These are phyloP conservation scores for Colletotrichum nymphaeae DNA, from an alignment of 2,329 filamentous ascomycete genomes.

Conservation along the genomic window DNA sequence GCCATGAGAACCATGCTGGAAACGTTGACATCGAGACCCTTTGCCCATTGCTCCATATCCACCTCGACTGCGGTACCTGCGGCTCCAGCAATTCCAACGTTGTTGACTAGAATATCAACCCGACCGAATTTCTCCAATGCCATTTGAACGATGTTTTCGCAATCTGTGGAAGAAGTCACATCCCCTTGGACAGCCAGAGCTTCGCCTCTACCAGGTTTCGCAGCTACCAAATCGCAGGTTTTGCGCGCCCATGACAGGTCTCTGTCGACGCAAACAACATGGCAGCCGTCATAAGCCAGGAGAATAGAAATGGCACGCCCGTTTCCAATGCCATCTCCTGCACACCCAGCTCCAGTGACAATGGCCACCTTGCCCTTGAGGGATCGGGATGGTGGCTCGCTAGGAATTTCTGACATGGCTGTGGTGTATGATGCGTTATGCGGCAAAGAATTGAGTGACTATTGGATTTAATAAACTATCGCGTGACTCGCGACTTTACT, in stretches of 20 bases:
- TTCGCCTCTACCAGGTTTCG: constrained; percentile 48
- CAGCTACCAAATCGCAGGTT: constrained; percentile 64
- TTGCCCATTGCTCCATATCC: constrained; percentile 68
- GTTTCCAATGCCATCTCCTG: constrained; percentile 69
- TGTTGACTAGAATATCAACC: constrained; percentile 73
- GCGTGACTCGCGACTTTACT: background rate
- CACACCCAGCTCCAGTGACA: constrained; percentile 69
- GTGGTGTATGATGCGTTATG: background rate
- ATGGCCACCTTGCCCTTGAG: constrained; percentile 54
- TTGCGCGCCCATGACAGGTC: constrained; percentile 59
- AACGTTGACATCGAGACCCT: constrained; percentile 59
- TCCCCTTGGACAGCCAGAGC: constrained; percentile 61
- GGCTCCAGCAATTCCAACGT: constrained; percentile 71
- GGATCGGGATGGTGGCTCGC: constrained; percentile 40
- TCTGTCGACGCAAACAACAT: constrained; percentile 69
- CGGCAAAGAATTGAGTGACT: background rate
- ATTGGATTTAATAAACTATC: background rate
- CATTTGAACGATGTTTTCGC: constrained; percentile 51
- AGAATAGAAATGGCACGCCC: constrained; percentile 69
- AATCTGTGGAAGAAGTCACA: constrained; percentile 66
- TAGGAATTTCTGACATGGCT: constrained; percentile 2
- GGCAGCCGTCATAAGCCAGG: constrained; percentile 67
- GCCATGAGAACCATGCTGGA: constrained; percentile 37
- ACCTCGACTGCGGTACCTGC: constrained; percentile 69
- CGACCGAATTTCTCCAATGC: constrained; percentile 63